Evolutionary conservation across 805 yeast genomes (phyloP), one percentile per base, ranked within the genome.

Genomic region (Candida boleticola): DNA sequence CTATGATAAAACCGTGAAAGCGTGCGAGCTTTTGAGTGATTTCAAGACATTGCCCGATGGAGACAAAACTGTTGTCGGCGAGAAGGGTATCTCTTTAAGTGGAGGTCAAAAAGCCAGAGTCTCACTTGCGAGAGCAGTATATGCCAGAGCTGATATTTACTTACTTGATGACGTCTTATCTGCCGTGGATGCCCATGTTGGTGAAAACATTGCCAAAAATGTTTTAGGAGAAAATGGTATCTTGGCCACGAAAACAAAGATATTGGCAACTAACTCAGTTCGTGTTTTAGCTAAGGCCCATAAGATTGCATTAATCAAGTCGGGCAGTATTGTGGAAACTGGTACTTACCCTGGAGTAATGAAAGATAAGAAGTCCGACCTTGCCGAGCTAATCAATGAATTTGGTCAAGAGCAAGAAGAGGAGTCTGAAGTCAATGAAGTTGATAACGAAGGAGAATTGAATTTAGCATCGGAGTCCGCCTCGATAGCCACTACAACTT

Each of bases 341-440:
- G 69, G 88, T 9, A 66, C 71, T 5, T 84, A 74, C 55, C 55
- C 63, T 5, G 74, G 74, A 37, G 71, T 80, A n/a, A 57, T 76
- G 71, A 9, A 31, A 6, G 66, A 45, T 1, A 52, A 49, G 11
- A 58, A 57, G 10, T 62, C 73, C 1, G 64, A 60, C 5, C 60
- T 76, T 21, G 57, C 59, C 3, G 47, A 48, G 11, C 52, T 67
- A 42, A 57, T 64, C 29, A 46, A 46, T 7, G 72, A 66, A 37
- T 64, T 58, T 43, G 62, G 64, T 7, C 45, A 51, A 23, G 41
- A 51, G 11, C 48, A 48, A 21, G 52, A 50, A 10, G 10, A 23
- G 11, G n/a, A n/a, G n/a, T 48, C 44, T 3, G 41, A 30, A 2
- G 47, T 30, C 16, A 34, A 42, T 17, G 45, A 46, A 1, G 45